phyloP scores from a whole-genome alignment of 1,284 basidiomycete species.

The Irpex sp. region DNA sequence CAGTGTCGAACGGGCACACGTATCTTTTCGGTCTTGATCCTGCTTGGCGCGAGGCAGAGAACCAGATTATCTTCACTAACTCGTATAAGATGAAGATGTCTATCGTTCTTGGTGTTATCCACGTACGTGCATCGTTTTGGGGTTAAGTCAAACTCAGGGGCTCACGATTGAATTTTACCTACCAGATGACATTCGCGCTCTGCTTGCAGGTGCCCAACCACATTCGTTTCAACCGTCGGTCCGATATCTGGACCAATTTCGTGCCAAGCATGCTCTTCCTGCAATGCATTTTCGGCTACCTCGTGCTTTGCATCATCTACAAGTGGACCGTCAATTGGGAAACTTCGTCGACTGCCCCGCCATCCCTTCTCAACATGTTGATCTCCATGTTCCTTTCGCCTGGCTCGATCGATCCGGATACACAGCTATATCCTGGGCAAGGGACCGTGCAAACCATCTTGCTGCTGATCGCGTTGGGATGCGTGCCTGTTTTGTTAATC shows the following conservation, averaged over 20 bases:
- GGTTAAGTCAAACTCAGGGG: neutral
- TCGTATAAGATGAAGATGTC: slow-evolving; percentile 99
- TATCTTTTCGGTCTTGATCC: slow-evolving; percentile 97
- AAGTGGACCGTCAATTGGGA: slow-evolving; percentile 97
- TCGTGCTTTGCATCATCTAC: slow-evolving; percentile 93
- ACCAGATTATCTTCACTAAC: slow-evolving; percentile 92
- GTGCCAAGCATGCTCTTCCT: slow-evolving; percentile 97
- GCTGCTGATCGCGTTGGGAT: slow-evolving; percentile 78
- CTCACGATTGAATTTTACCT: slow-evolving; percentile 12
- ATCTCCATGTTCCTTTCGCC: slow-evolving; percentile 93
- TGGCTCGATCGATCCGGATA: slow-evolving; percentile 68
- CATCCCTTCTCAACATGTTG: slow-evolving; percentile 92
- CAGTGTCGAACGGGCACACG: slow-evolving; percentile 57
- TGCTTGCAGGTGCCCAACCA: slow-evolving; percentile 96
- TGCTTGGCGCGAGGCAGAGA: slow-evolving; percentile 93
- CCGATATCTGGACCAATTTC: slow-evolving; percentile 92
- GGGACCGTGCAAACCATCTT: slow-evolving; percentile 82
- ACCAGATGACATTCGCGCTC: slow-evolving; percentile 96
- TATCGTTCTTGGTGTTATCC: slow-evolving; percentile 93
- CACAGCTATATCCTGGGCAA: slow-evolving; percentile 86
- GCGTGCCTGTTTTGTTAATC: slow-evolving; percentile 95
- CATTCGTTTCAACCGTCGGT: slow-evolving; percentile 83
- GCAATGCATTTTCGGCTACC: slow-evolving; percentile 96
- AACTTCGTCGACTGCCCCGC: slow-evolving; percentile 67
- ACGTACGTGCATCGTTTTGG: slow-evolving; percentile 53